Conservation (phyloP, 225 moss, liverwort and hornwort species). For the Pleurozium schreberi region DNA sequence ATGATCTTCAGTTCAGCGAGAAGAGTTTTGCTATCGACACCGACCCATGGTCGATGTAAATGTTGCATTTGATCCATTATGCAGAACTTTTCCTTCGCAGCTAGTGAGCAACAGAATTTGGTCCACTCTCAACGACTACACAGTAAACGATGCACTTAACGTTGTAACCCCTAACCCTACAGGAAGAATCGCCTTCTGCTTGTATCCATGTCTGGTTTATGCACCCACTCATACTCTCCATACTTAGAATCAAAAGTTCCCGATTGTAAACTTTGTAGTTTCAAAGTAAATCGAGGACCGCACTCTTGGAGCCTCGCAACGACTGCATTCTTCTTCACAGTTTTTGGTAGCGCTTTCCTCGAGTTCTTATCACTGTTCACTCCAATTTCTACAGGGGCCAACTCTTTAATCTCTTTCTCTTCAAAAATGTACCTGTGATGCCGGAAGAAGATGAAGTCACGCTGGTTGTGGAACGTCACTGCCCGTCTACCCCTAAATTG, state of each 20-base stretch:
- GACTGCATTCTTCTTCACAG: conserved; percentile 50
- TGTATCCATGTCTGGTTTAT: conserved; percentile 95
- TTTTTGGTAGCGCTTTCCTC: conserved; percentile 39
- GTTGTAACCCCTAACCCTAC: background rate
- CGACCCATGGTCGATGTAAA: background rate
- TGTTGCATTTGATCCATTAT: background rate
- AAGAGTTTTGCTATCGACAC: background rate
- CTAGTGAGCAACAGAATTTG: background rate
- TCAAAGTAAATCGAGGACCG: conserved; percentile 89
- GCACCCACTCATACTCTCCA: conserved; percentile 96
- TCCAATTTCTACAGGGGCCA: conserved; percentile 41
- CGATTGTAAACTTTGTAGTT: conserved; percentile 78
- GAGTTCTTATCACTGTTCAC: conserved; percentile 27
- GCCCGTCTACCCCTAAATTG: conserved; percentile 81
- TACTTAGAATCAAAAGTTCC: conserved; percentile 91
- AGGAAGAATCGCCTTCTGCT: conserved; percentile 90
- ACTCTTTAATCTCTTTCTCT: conserved; percentile 57
- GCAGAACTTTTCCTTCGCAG: background rate
- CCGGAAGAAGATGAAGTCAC: conserved; percentile 93
- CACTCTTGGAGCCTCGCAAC: conserved; percentile 92
- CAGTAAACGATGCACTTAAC: background rate
- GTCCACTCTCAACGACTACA: background rate
- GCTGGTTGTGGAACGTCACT: conserved; percentile 94
- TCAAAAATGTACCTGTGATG: conserved; percentile 98
- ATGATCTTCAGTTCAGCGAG: background rate